phyloP scores from a whole-genome alignment of 306 rosid genomes.

The Prunus fruticosa region DNA sequence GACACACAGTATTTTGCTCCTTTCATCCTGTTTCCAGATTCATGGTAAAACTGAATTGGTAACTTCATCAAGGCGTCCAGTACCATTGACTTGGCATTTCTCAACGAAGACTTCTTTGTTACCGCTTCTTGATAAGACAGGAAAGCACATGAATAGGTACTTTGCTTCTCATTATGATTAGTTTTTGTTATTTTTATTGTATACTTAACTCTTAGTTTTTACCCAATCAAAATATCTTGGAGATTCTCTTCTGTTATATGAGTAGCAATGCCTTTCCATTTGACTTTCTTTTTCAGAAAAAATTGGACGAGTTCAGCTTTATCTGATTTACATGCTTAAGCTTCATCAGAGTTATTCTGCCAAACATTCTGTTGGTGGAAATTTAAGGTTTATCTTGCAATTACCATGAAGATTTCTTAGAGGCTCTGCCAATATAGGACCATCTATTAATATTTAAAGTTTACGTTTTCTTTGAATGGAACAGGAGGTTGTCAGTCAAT shows the following conservation, averaged over 20 bases:
- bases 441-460: background rate
- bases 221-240: background rate
- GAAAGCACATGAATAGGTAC: constrained; percentile 81
- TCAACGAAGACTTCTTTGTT: constrained; percentile 66
- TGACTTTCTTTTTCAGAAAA: background rate
- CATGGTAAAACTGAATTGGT: constrained; percentile 93
- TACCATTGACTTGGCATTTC: constrained; percentile 94
- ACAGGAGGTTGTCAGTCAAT: constrained; percentile 89
- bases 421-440: background rate
- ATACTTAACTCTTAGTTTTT: background rate
- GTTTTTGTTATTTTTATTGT: too few relatives aligned
- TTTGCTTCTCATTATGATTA: background rate
- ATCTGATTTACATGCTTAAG: background rate
- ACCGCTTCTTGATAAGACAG: constrained; percentile 84
- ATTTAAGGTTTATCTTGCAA: background rate
- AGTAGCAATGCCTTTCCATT: background rate
- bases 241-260: background rate
- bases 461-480: constrained; percentile 26
- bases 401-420: background rate
- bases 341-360: background rate
- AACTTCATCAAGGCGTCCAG: constrained; percentile 88
- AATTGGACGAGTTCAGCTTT: background rate
- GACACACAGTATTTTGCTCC: background rate
- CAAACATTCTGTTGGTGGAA: constrained; percentile 5
- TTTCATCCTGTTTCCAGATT: constrained; percentile 53